Evolutionary conservation across 179 eudicot species (phyloP).

Genomic region (Spergularia azorica): DNA sequence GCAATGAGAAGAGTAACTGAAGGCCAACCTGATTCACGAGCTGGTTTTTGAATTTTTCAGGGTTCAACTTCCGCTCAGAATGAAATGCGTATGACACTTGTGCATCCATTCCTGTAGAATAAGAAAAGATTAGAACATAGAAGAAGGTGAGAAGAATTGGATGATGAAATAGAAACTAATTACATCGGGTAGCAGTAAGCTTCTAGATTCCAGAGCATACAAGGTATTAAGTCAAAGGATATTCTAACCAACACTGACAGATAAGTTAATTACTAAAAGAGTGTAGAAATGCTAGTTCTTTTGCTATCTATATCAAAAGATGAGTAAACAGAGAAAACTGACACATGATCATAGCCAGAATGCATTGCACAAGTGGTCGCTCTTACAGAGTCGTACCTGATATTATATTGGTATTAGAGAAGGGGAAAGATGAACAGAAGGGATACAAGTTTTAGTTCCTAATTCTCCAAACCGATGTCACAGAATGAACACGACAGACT

Average conservation of each 20-base stretch:
- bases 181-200: not conserved
- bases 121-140: constrained; percentile 1
- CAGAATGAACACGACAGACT: no score
- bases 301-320: not conserved
- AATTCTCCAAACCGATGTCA: no score
- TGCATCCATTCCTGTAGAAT: constrained; percentile 89
- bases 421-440: not conserved
- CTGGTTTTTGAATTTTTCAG: constrained; percentile 91
- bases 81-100: constrained; percentile 95
- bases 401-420: not conserved
- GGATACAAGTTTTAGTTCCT: not conserved
- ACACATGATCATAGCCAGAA: not conserved
- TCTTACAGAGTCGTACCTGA: not conserved
- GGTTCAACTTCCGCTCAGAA: constrained; percentile 84
- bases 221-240: no score
- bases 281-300: no score
- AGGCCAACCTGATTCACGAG: constrained; percentile 70
- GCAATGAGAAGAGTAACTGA: not conserved
- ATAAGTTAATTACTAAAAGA: no score
- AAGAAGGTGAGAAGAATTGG: not conserved
- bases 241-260: no score
- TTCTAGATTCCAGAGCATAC: no score
- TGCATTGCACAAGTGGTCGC: not conserved
- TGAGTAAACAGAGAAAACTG: not conserved
- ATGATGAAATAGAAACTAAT: not conserved